Percentiles rank a stretch among this genome's conserved stretches.
These are phyloP conservation scores for Saussurea involucrata DNA, from an alignment of 129 eudicot species.

Conservation along the genomic window DNA sequence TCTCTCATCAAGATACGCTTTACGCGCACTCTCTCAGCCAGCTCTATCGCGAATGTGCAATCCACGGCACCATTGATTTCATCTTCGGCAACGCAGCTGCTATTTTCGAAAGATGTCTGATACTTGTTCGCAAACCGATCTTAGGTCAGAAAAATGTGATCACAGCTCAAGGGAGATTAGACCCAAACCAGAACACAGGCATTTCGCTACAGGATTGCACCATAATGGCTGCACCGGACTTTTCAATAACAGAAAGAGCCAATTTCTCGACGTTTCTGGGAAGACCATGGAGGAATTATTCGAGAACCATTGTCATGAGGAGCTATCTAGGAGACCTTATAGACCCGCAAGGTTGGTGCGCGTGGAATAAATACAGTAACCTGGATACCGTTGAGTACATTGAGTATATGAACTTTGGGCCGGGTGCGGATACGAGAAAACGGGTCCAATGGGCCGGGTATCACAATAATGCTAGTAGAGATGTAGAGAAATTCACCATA, in stretches of 20 bases:
- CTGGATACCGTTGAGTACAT: constrained; percentile 66
- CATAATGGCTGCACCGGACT: constrained; percentile 56
- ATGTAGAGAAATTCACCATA: constrained; percentile 44
- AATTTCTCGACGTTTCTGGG: constrained; percentile 59
- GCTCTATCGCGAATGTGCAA: constrained; percentile 58
- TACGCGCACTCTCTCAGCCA: constrained; percentile 81
- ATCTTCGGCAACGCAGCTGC: constrained; percentile 87
- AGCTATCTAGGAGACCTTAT: constrained; percentile 65
- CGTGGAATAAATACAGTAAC: constrained; percentile 54
- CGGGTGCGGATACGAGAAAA: constrained; percentile 64
- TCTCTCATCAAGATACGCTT: constrained; percentile 74
- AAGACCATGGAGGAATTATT: constrained; percentile 84
- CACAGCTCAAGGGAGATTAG: constrained; percentile 77
- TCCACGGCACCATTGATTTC: constrained; percentile 86
- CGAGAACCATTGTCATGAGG: constrained; percentile 57
- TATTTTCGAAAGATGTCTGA: constrained; percentile 58
- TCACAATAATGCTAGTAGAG: constrained; percentile 49
- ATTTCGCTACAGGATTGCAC: constrained; percentile 64
- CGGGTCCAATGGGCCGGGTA: constrained; percentile 66
- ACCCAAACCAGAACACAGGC: constrained; percentile 72
- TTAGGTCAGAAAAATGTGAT: constrained; percentile 61
- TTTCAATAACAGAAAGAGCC: constrained; percentile 32
- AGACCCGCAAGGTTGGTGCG: constrained; percentile 66
- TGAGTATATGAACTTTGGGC: constrained; percentile 76
- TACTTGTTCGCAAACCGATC: constrained; percentile 65